Percentiles rank a stretch among this genome's conserved stretches.
These are phyloP conservation scores for Paecilomyces variotii DNA, from an alignment of 2,329 filamentous ascomycete species.

Conservation along the genomic window DNA sequence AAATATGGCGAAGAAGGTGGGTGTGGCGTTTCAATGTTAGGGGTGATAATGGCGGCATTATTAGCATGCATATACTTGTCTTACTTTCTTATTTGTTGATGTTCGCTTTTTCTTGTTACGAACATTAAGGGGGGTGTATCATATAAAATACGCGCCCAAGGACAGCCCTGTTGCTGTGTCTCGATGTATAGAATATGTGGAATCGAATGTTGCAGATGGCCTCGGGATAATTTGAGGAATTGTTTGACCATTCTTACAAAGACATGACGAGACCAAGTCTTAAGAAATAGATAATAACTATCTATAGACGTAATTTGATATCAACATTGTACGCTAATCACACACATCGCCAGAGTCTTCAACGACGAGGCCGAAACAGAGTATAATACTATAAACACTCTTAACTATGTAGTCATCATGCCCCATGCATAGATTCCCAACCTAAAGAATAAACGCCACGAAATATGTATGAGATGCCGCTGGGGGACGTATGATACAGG, in stretches of 20 bases:
- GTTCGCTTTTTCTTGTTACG: no score
- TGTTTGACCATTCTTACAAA: background rate
- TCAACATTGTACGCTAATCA: background rate
- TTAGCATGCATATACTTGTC: background rate
- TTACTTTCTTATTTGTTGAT: no score
- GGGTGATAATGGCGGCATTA: background rate
- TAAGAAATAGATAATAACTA: background rate
- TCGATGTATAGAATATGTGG: no score
- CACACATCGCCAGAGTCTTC: background rate
- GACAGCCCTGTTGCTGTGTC: no score
- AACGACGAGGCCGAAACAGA: background rate
- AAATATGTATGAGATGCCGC: background rate
- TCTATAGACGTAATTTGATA: background rate
- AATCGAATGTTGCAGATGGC: no score
- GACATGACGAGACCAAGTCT: no score
- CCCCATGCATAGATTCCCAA: background rate
- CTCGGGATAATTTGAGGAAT: no score
- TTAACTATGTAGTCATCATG: background rate
- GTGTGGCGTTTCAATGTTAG: conserved; percentile 76
- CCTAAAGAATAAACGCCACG: background rate
- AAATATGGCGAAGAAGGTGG: conserved; percentile 70
- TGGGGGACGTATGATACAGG: background rate
- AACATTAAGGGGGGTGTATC: background rate
- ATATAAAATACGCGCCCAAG: no score
- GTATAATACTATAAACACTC: background rate